Conservation (phyloP, 352 stramenopile species). For the Pythium pyrilobum region DNA sequence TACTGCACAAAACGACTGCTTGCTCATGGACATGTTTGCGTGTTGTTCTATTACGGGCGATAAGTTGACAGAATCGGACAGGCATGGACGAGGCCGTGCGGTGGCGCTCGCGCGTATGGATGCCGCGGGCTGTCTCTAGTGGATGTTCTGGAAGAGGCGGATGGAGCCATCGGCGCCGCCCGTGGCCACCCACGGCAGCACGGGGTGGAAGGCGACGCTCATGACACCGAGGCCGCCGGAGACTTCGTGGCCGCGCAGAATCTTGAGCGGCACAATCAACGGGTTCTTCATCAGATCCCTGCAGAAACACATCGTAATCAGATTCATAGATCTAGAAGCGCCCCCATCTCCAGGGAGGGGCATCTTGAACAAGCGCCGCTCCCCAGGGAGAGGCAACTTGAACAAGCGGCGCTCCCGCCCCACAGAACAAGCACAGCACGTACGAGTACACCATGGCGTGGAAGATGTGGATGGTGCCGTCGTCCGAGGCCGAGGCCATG, state of each 20-base stretch:
- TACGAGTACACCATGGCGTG: conserved; percentile 99
- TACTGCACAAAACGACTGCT: not conserved
- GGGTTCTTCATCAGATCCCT: conserved; percentile 99
- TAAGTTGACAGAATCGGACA: conserved; percentile 16
- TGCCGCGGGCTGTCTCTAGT: conserved; percentile 32
- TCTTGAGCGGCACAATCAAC: conserved; percentile 99
- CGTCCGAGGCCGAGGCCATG: conserved; percentile 98
- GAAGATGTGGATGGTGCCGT: conserved; percentile 99
- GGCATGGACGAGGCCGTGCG: not conserved
- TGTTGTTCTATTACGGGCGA: conserved; percentile 19
- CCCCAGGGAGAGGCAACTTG: not conserved
- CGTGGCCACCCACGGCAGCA: conserved; percentile 94
- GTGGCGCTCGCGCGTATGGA: not conserved
- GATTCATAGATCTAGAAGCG: conserved; percentile 1
- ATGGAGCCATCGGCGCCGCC: conserved; percentile 93
- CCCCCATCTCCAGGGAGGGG: too few species aligned
- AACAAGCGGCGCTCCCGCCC: not conserved
- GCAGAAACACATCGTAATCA: conserved; percentile 6
- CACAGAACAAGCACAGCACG: conserved; percentile 21
- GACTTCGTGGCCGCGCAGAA: conserved; percentile 93
- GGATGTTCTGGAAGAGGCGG: conserved; percentile 97
- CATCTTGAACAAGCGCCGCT: not conserved
- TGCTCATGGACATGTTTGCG: not conserved
- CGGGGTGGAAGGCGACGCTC: conserved; percentile 95
- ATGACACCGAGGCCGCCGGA: conserved; percentile 95